A percentile compares a stretch with the other conserved stretches of the same genome.
Evolutionary conservation across 1,139 yeast species (phyloP).

Genomic region (Sugiyamaella sp.): DNA sequence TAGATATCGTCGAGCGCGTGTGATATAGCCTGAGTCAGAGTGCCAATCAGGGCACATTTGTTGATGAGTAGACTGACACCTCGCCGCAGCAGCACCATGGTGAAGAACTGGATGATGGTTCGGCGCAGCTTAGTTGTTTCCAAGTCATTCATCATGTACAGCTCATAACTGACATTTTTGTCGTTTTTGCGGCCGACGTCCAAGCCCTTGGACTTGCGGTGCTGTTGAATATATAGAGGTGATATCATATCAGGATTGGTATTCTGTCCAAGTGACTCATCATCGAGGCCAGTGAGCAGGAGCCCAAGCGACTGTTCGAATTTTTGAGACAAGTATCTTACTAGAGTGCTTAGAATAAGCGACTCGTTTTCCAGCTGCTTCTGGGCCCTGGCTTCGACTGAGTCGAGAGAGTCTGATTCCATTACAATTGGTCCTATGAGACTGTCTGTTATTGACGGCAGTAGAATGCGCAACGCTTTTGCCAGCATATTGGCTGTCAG

Average conservation of each 20-base stretch:
- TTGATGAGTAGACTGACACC: slow-evolving; percentile 21
- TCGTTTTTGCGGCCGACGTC: slow-evolving; percentile 17
- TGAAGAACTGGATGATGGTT: slow-evolving; percentile 24
- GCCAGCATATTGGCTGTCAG: slow-evolving; percentile 20
- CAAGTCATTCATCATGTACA: slow-evolving; percentile 19
- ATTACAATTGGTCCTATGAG: slow-evolving; percentile 25
- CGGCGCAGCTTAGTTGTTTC: slow-evolving; percentile 15
- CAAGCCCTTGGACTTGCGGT: slow-evolving; percentile 5
- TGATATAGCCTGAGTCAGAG: slow-evolving; percentile 17
- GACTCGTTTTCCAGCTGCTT: slow-evolving; percentile 19
- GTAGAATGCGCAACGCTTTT: slow-evolving; percentile 20
- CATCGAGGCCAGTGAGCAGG: slow-evolving; percentile 16
- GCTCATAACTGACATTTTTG: slow-evolving; percentile 17
- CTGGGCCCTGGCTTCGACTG: slow-evolving; percentile 4
- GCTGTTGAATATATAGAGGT: neutral
- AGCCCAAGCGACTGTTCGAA: slow-evolving; percentile 12
- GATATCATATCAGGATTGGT: neutral
- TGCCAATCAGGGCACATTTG: slow-evolving; percentile 12
- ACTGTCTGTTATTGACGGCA: slow-evolving; percentile 24
- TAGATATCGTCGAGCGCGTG: slow-evolving; percentile 28
- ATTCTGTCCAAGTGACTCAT: neutral
- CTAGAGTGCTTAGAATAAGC: slow-evolving; percentile 14
- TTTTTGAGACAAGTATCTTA: slow-evolving; percentile 12
- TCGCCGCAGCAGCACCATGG: slow-evolving; percentile 18
- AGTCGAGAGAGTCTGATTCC: neutral